Evolutionary conservation across 1,284 basidiomycete genomes (phyloP), one percentile per base, ranked within the genome.

Genomic region (Anthracocystis setariae): DNA sequence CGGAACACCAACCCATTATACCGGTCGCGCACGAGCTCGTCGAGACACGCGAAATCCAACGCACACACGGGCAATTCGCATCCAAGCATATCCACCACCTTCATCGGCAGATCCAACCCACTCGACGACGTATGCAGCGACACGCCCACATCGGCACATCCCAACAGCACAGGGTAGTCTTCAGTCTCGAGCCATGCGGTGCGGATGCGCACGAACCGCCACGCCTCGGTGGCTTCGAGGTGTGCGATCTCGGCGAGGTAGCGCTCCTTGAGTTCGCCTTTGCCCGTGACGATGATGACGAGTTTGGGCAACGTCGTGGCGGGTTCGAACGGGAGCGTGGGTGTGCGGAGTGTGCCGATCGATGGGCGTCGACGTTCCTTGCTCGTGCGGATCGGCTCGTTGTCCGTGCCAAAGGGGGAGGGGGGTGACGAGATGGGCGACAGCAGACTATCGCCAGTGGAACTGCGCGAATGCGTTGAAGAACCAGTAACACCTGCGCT

Each of bases 71-170:
- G 94, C 50, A 97, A 85, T 2, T 89, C 90, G 74, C 94, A 98
- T 0, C 96, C 96, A 84, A 98, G 96, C 96, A 98, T 98, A 83
- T 99, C 96, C 2, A 99, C 94, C 9, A 99, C 90, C 84, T 99
- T 99, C 96, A 99, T 99, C 2, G 96, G 96, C 51, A 99, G 85
- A 83, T 99, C 96, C 44, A 95, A 85, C 0, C 89, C 91, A 0
- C 92, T 95, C 0, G 92, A 94, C 81, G 92, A 93, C 17, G 90
- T 88, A 83, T 99, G 96, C 56, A 99, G 85, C 58, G 90, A 93
- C 46, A 98, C 88, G 0, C 96, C 96, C 18, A 99, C 77, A 83
- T 98, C 94, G 3, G 94, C 93, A 4, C 91, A 91, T 25, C 95
- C 92, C 5, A 80, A 59, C 15, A 80, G 61, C 0, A 65, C 29